Evolutionary conservation across 2,329 filamentous ascomycete species (phyloP).

Genomic region (Pleomassaria siparia): DNA sequence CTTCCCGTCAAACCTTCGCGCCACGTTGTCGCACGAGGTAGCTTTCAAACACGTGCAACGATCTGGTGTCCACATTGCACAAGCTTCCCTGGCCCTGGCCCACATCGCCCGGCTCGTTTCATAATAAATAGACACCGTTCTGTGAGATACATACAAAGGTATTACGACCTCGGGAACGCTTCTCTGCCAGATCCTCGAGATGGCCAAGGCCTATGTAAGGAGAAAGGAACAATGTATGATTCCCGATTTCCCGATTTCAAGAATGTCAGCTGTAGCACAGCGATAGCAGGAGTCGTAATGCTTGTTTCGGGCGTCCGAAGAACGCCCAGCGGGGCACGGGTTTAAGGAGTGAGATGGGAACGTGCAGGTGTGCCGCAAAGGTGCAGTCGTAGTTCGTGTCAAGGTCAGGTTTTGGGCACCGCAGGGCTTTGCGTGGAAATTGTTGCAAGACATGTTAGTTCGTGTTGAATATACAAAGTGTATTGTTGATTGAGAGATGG

Average conservation of each 20-base stretch:
- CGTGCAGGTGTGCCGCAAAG: not conserved
- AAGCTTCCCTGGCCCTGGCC: not conserved
- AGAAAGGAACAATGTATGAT: too few relatives aligned
- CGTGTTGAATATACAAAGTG: too few relatives aligned
- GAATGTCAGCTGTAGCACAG: not conserved
- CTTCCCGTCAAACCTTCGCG: not conserved
- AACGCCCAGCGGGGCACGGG: too few relatives aligned
- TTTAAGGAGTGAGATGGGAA: not conserved
- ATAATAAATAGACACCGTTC: not conserved
- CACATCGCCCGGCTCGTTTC: not conserved
- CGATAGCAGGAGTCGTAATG: too few relatives aligned
- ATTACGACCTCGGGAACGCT: not conserved
- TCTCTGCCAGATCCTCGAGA: not conserved
- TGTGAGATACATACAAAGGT: not conserved
- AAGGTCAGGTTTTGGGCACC: not conserved
- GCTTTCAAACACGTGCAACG: not conserved
- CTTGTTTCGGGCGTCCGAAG: too few relatives aligned
- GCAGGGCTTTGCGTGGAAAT: not conserved
- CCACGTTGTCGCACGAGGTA: not conserved
- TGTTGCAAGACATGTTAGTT: not conserved
- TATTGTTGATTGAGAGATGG: too few relatives aligned
- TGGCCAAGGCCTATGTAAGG: not conserved
- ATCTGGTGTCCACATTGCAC: not conserved
- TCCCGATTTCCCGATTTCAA: not conserved
- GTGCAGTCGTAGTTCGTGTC: not conserved